Base-by-base conservation (phyloP, 177 flowering plant species). In the Vitis hybrid region DNA sequence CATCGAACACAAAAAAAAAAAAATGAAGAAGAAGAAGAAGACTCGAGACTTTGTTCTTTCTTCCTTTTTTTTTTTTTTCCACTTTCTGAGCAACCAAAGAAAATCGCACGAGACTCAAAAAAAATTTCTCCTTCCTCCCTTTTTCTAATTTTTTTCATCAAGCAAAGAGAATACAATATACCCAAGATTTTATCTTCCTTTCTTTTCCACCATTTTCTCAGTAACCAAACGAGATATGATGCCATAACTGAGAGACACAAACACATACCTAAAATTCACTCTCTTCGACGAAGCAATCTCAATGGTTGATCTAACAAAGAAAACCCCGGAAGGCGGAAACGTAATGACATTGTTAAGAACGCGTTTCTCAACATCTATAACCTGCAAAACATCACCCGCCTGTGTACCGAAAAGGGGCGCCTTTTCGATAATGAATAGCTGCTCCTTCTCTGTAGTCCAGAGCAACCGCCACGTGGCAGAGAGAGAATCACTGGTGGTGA, bases 371-470 rank as follows among this genome's bases (percentile, higher is more conserved):
- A 92, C 95, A 62, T 91, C 97, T 10, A 94, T 94, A 15, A 92
- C 99, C 80, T 94, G 99, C 82, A 94, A 81, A 14, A 91, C 94
- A 66, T 94, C 99, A 2, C 99, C 99, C 14, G 97, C 77, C 60
- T 73, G 62, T 1, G 97, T 94, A 2, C 97, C 95, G 48, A 92
- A 91, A 16, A 87, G 31, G 3, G 48, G 20, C 1, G 97, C 97
- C 22, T 91, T 91, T 79, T 89, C 86, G 7, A 91, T 82, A 56
- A 94, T 92, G 77, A 87, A 94, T 14, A 94, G 89, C 79, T 94
- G 98, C 75, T 94, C 98, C 63, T 94, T 94, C 86, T 94, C 99
- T 0, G 97, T 94, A 11, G 99, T 94, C 99, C 99, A 94, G 15
- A 94, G 81, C 85, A 94, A 68, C 72, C 97, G 79, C 99, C 99